Percentiles rank a stretch among this genome's conserved stretches.
Evolutionary conservation across 768 basidiomycete genomes (phyloP).

Genomic region (Crepidotus variabilis): DNA sequence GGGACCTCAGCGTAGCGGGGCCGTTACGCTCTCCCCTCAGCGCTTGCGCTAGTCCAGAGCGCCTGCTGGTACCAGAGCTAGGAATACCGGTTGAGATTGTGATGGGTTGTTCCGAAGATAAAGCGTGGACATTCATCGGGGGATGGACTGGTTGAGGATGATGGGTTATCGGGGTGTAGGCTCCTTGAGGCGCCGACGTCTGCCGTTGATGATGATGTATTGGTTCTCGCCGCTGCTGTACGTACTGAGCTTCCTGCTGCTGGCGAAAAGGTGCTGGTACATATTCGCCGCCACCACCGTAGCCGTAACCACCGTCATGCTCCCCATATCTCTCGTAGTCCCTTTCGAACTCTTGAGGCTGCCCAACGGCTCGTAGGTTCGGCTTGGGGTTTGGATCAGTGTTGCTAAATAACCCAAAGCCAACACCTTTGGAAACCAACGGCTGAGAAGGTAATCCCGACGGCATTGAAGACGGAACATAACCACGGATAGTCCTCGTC

Average conservation of each 20-base stretch:
- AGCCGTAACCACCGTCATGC: conserved; percentile 6
- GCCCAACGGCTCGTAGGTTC: conserved; percentile 1
- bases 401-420: conserved; percentile 40
- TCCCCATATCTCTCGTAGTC: conserved; percentile 18
- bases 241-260: not conserved
- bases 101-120: not conserved
- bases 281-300: not conserved
- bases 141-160: not conserved
- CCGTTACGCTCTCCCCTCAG: conserved; percentile 8
- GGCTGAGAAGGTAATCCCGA: conserved; percentile 44
- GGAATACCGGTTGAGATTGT: not conserved
- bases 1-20: not conserved
- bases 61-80: not conserved
- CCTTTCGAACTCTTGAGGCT: conserved; percentile 20
- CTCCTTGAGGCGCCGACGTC: not conserved
- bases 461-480: conserved; percentile 50
- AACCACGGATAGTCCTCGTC: conserved; percentile 49
- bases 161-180: not conserved
- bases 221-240: not conserved
- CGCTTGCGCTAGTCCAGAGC: conserved; percentile 15
- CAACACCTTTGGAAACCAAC: conserved; percentile 44
- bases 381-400: not conserved
- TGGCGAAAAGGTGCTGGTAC: not conserved
- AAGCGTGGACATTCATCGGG: not conserved
- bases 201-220: not conserved